Conservation (phyloP, 176 grass and related monocot genomes). For the Aegilops bicornis region DNA sequence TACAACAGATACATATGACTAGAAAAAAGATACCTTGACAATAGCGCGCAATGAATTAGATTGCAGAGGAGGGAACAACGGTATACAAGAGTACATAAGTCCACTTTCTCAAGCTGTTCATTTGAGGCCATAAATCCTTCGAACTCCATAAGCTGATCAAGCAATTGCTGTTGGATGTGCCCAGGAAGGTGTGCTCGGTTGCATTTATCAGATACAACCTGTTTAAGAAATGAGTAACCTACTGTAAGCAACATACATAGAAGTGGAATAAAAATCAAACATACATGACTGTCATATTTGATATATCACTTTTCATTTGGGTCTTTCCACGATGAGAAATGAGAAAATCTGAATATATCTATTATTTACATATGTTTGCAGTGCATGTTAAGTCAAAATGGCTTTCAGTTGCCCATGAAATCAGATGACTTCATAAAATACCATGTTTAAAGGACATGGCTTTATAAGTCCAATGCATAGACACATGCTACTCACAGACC, state of each 20-base stretch:
- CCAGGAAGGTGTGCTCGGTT: slow-evolving; percentile 59
- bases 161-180: slow-evolving; percentile 69
- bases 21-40: slow-evolving; percentile 63
- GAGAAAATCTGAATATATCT: background rate
- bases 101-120: slow-evolving; percentile 46
- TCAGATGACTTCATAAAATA: background rate
- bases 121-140: slow-evolving; percentile 60
- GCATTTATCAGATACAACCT: slow-evolving; percentile 52
- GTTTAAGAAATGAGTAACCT: slow-evolving; percentile 25
- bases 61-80: slow-evolving; percentile 82
- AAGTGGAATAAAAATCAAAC: background rate
- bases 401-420: background rate
- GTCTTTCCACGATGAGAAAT: background rate
- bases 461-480: background rate
- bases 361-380: background rate
- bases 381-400: background rate
- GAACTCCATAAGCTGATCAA: slow-evolving; percentile 72
- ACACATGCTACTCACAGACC: background rate
- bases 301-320: background rate
- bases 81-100: slow-evolving; percentile 60
- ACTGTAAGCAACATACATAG: background rate
- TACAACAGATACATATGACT: background rate
- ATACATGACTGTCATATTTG: slow-evolving; percentile 3
- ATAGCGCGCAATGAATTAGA: slow-evolving; percentile 51
- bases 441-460: background rate